Evolutionary conservation across 768 basidiomycete species (phyloP).

Genomic region (Mrakia hoshinonis): DNA sequence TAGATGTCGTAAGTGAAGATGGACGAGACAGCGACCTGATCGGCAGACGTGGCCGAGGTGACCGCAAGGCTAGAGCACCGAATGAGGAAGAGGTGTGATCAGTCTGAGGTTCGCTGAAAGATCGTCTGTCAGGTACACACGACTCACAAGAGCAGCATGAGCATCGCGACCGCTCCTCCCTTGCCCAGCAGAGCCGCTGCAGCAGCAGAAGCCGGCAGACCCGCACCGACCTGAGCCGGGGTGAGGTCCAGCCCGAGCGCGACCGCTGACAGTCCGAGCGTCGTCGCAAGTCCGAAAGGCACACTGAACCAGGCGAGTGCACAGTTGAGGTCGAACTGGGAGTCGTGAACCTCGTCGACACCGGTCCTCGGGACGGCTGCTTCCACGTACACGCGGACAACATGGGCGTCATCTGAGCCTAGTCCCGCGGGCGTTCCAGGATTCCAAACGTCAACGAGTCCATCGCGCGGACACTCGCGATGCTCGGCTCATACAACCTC

Average conservation of each 20-base stretch:
- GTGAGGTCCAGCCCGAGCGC: slow-evolving; percentile 56
- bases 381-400: too few species aligned
- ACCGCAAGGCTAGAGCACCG: slow-evolving; percentile 25
- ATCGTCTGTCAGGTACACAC: not conserved
- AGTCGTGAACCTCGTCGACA: too few species aligned
- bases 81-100: not conserved
- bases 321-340: too few species aligned
- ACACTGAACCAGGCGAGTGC: slow-evolving; percentile 88
- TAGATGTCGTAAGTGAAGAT: slow-evolving; percentile 61
- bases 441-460: too few species aligned
- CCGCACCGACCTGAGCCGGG: slow-evolving; percentile 68
- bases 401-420: too few species aligned
- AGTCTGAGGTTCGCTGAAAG: not conserved
- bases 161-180: slow-evolving; percentile 45
- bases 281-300: slow-evolving; percentile 73
- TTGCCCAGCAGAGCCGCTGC: slow-evolving; percentile 73
- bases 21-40: slow-evolving; percentile 76
- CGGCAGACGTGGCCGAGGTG: slow-evolving; percentile 66
- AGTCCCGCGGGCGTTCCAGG: too few species aligned
- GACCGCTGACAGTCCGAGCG: slow-evolving; percentile 76
- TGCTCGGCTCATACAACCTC: too few species aligned
- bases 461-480: too few species aligned
- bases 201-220: slow-evolving; percentile 71
- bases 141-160: slow-evolving; percentile 26
- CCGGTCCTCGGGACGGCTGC: too few species aligned